Percentiles rank a stretch among this genome's conserved stretches.
Conservation (phyloP, 768 basidiomycete genomes). For the Tubosaeta sp. region DNA sequence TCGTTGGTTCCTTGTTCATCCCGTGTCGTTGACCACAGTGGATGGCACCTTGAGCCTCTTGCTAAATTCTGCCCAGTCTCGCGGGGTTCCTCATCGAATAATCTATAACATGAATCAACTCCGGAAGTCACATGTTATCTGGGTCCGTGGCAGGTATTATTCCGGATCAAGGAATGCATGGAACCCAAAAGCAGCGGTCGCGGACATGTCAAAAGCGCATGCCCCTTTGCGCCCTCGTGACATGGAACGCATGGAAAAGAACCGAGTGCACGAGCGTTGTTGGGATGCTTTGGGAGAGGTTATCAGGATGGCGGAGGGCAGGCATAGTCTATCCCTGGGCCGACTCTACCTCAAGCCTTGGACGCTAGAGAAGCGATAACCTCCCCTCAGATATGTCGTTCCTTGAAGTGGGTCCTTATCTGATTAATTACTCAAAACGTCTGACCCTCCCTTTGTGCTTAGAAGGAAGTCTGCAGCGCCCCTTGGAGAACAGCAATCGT, state of each 20-base stretch:
- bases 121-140: slow-evolving; percentile 25
- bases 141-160: slow-evolving; percentile 19
- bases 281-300: slow-evolving; percentile 51
- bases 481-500: slow-evolving; percentile 12
- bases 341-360: slow-evolving; percentile 34
- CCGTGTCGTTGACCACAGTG: slow-evolving; percentile 40
- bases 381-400: neutral
- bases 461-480: neutral
- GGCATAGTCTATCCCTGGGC: slow-evolving; percentile 47
- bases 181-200: slow-evolving; percentile 35
- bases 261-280: slow-evolving; percentile 33
- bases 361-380: slow-evolving; percentile 11
- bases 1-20: neutral
- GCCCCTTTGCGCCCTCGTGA: slow-evolving; percentile 9
- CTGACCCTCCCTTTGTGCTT: neutral
- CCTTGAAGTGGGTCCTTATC: slow-evolving; percentile 6
- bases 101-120: slow-evolving; percentile 49
- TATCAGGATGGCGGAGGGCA: slow-evolving; percentile 56
- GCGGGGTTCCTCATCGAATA: slow-evolving; percentile 57
- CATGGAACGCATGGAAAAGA: slow-evolving; percentile 19
- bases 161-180: slow-evolving; percentile 28
- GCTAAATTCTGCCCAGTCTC: slow-evolving; percentile 55
- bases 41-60: slow-evolving; percentile 63
- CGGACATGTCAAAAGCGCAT: slow-evolving; percentile 19
- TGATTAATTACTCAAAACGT: neutral